These are phyloP conservation scores for Eutrema japonicum DNA, from an alignment of 345 rosid species.

Conservation along the genomic window DNA sequence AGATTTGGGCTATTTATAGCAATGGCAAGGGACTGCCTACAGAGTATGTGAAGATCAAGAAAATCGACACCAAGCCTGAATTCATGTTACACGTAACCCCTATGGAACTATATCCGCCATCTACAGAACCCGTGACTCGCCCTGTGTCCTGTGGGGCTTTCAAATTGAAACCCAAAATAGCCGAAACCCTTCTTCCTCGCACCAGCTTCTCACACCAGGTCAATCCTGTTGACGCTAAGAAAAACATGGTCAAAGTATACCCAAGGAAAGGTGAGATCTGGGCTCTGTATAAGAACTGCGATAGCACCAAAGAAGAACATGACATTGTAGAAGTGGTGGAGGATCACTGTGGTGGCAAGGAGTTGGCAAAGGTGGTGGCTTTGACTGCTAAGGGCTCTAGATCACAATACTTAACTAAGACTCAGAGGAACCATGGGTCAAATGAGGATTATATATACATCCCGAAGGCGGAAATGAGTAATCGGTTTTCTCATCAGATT, in stretches of 20 bases:
- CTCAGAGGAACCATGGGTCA: conserved; percentile 44
- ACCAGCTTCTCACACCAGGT: conserved; percentile 54
- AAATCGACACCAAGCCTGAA: conserved; percentile 39
- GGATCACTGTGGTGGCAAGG: conserved; percentile 33
- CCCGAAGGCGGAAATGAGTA: conserved; percentile 40
- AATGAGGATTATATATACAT: conserved; percentile 41
- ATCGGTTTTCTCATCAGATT: conserved; percentile 63
- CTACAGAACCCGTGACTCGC: conserved; percentile 10
- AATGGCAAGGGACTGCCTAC: conserved; percentile 49
- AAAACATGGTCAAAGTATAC: conserved; percentile 41
- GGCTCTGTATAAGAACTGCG: conserved; percentile 55
- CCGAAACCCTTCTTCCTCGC: conserved; percentile 34
- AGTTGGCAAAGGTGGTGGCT: conserved; percentile 40
- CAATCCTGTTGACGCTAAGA: conserved; percentile 22
- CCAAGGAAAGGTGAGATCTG: conserved; percentile 67
- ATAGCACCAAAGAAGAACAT: conserved; percentile 41
- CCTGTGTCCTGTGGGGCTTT: conserved; percentile 56
- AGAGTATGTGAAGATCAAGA: conserved; percentile 53
- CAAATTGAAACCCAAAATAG: conserved; percentile 36
- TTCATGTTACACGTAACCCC: conserved; percentile 45
- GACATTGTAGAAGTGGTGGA: conserved; percentile 61
- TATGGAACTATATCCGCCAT: conserved; percentile 41
- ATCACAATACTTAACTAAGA: conserved; percentile 41
- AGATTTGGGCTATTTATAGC: conserved; percentile 59
- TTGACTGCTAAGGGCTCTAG: conserved; percentile 40